Evolutionary conservation across 2,329 filamentous ascomycete species (phyloP), one percentile per base, ranked within the genome.

Genomic region (Cladorrhinum sp.): DNA sequence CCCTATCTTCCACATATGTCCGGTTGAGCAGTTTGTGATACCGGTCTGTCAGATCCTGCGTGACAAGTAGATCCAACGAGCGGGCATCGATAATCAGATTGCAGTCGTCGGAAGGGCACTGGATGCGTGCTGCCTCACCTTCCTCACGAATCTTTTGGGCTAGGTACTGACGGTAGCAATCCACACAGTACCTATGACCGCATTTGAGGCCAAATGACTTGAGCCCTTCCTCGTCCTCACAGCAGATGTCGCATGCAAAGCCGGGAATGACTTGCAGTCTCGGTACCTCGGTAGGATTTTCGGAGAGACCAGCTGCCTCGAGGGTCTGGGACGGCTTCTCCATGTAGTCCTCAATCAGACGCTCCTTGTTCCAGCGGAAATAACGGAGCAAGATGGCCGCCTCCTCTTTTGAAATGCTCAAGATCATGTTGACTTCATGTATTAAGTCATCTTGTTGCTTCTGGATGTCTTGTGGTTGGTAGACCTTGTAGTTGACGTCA

Each of bases 1-100:
- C 93, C 76, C 92, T 96, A 75, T 99, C 94, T 74, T 99, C 95
- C 62, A 99, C 95, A 71, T 96, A 99, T 6, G 93, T 97, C 68
- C 95, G 84, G 71, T 91, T 96, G 33, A 99, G 86, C 16, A 99
- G 83, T 68, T 90, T 87, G 66, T 90, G 86, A 72, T 99, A 99
- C 66, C 92, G 80, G 55, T 73, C 79, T 24, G 75, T 78, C 24
- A 88, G 72, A 5, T 86, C 82, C 1, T 76, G 63, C 0, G 82
- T 80, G 21, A 89, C 85, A 4, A 99, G 82, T 21, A 98, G 77
- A 70, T 93, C 87, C 51, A 99, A 80, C 9, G 93, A 95, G 69
- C 88, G 90, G 1, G 92, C 91, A 73, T 99, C 95, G 62, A 99
- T 90, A 66, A 98, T 93, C 59, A 91, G 87, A 70, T 89, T 90